Conservation (phyloP, 2,329 filamentous ascomycete species). For the Magnaporthiopsis incrustans region DNA sequence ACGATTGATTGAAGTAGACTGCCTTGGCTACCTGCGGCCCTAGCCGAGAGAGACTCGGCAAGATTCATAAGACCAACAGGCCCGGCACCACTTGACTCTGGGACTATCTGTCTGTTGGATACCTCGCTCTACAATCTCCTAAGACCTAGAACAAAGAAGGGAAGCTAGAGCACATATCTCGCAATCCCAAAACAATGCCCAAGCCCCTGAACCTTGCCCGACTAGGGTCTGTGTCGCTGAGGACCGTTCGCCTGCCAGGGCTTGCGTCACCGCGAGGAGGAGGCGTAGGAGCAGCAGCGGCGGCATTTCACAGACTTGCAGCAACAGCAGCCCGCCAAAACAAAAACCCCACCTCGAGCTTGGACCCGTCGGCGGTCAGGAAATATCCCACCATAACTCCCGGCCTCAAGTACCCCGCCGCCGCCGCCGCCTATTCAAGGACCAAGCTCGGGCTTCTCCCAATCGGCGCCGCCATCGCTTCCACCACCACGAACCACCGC, state of each 20-base stretch:
- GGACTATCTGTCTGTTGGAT: background rate
- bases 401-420: constrained; percentile 5
- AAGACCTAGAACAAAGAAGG: background rate
- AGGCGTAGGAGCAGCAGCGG: background rate
- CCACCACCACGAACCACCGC: background rate
- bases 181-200: background rate
- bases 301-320: background rate
- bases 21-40: background rate
- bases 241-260: background rate
- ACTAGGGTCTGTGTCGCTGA: background rate
- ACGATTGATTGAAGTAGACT: background rate
- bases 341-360: background rate
- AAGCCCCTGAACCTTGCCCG: background rate
- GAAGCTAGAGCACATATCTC: background rate
- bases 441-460: background rate
- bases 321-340: background rate
- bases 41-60: background rate
- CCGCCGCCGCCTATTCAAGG: background rate
- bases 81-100: background rate
- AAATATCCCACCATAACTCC: background rate
- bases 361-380: background rate
- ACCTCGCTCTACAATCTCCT: too few species aligned
- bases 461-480: background rate
- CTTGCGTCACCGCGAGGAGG: background rate
- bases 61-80: background rate